Base-by-base conservation (phyloP, 192 early-diverging fungal species). In the Powellomyces hirtus region DNA sequence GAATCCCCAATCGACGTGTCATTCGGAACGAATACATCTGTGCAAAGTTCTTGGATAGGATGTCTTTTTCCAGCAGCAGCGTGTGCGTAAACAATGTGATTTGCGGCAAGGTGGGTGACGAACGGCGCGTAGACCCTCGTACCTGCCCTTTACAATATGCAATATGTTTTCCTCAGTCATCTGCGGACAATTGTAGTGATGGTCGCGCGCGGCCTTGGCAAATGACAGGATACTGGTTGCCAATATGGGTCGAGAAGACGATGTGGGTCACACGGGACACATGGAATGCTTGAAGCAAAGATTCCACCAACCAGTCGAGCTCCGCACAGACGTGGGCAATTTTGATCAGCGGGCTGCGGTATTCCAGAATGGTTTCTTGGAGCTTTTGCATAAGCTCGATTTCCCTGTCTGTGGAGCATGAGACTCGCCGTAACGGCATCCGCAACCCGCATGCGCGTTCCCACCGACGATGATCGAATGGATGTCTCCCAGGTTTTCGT, bases 401-500 rank as follows among this genome's bases (percentile, higher is more conserved):
- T 64, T 96, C 94, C 51, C 86, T 81, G 66, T 95, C 94, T 71
- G 27, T 86, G 76, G n/a, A n/a, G n/a, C 8, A 27, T 16, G 10
- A 49, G 26, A 26, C 24, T 44, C 37, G n/a, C n/a, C n/a, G 35
- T 13, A 27, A n/a, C n/a, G n/a, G n/a, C n/a, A n/a, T n/a, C n/a
- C n/a, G n/a, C n/a, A n/a, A 61, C 20, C 38, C 14, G 36, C n/a
- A 42, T 29, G 6, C 18, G 3, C 5, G 5, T n/a, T 51, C 59
- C 16, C 49, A 69, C 67, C 69, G 27, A 89, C 86, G 62, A 96
- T 90, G 34, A 91, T 77, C 2, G 86, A 88, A 69, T 92, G 91
- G 16, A 97, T 86, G 58, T 97, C 95, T 3, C 95, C 94, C 7
- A 93, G 70, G 16, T 79, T 78, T 45, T 86, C 78, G 62, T 97